Evolutionary conservation across 192 early-diverging fungal species (phyloP).

Genomic region (Pilobolus umbonatus): DNA sequence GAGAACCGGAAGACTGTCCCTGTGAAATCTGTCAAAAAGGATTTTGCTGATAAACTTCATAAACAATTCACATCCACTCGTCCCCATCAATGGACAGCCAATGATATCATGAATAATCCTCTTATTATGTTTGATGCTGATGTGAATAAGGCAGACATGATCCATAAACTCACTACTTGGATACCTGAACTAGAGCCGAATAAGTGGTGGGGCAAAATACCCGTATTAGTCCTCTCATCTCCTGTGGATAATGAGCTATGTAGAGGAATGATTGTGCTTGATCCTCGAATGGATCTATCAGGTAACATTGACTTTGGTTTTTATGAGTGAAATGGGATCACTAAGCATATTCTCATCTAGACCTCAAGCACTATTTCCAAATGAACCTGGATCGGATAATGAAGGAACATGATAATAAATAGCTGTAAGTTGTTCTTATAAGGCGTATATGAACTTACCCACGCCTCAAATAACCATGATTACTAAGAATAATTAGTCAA

Average conservation of each 20-base stretch:
- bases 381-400: neutral
- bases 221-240: constrained; percentile 11
- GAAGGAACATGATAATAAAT: neutral
- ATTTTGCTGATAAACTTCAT: constrained; percentile 23
- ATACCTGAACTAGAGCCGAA: constrained; percentile 19
- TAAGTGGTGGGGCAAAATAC: constrained; percentile 26
- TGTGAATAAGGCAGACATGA: constrained; percentile 14
- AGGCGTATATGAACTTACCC: no score
- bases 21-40: neutral
- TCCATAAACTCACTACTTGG: neutral
- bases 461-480: no score
- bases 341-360: neutral
- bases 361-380: neutral
- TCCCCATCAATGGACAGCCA: neutral
- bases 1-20: neutral
- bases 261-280: neutral
- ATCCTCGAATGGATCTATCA: no score
- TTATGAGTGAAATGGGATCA: neutral
- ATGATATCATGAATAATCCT: constrained; percentile 2
- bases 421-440: no score
- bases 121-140: constrained; percentile 16
- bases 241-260: neutral
- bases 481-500: no score
- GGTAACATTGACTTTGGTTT: no score
- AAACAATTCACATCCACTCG: neutral